A percentile compares a stretch with the other conserved stretches of the same genome.
phyloP scores from a whole-genome alignment of 441 rosid genomes.

The Adansonia gregorii region DNA sequence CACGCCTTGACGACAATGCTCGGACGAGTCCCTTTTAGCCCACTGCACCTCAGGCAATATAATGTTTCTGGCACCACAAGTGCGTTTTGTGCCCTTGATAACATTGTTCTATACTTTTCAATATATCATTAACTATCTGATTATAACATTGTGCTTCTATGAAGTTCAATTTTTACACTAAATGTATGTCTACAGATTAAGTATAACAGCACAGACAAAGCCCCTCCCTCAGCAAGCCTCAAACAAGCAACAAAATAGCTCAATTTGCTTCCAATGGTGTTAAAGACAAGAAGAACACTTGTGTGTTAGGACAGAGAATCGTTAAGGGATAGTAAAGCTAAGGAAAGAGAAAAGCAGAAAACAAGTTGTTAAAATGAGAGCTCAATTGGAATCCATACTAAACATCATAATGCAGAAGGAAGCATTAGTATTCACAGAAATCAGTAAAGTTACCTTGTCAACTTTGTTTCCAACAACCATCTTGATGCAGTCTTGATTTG shows the following conservation, averaged over 20 bases:
- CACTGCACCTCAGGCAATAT: too few relatives aligned
- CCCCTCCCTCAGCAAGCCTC: neutral
- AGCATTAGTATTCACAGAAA: neutral
- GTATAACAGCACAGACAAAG: neutral
- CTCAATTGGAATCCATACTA: neutral
- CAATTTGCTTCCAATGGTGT: neutral
- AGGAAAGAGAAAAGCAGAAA: neutral
- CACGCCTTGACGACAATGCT: too few relatives aligned
- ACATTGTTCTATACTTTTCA: too few relatives aligned
- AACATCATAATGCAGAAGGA: neutral
- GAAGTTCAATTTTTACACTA: neutral
- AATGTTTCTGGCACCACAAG: too few relatives aligned
- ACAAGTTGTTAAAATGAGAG: neutral
- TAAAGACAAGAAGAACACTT: neutral
- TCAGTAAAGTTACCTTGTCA: conserved; percentile 43
- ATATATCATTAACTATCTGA: too few relatives aligned
- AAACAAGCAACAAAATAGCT: neutral
- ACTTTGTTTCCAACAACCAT: conserved; percentile 65
- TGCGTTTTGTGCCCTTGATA: too few relatives aligned
- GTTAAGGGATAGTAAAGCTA: neutral
- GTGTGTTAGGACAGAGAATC: neutral
- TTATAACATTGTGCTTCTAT: too few relatives aligned
- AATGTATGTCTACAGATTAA: neutral
- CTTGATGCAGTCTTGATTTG: conserved; percentile 60
- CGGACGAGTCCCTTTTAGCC: too few relatives aligned